Percentiles rank a stretch among this genome's conserved stretches.
Conservation (phyloP, 768 basidiomycete species). For the Serendipita indica region DNA sequence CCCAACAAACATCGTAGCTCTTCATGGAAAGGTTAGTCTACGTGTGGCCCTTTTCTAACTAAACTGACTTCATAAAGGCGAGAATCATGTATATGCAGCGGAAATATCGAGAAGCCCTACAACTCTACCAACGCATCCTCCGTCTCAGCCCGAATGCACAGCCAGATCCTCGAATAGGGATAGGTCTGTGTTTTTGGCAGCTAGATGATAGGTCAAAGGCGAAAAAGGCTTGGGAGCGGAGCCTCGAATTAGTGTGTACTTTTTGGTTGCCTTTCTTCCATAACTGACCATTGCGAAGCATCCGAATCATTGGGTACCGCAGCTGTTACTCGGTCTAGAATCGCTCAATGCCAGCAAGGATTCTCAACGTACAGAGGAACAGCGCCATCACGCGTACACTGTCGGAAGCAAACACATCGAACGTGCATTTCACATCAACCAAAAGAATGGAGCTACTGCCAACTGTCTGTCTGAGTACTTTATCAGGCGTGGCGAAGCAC, state of each 20-base stretch:
- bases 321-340: slow-evolving; percentile 72
- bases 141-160: slow-evolving; percentile 58
- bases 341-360: slow-evolving; percentile 76
- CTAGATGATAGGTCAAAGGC: slow-evolving; percentile 73
- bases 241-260: slow-evolving; percentile 62
- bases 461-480: slow-evolving; percentile 73
- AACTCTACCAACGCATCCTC: slow-evolving; percentile 74
- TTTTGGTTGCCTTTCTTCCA: not conserved
- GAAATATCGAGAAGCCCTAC: slow-evolving; percentile 63
- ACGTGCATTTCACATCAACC: slow-evolving; percentile 20
- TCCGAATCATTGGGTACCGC: slow-evolving; percentile 61
- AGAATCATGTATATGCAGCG: slow-evolving; percentile 71
- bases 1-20: slow-evolving; percentile 75
- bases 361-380: slow-evolving; percentile 43
- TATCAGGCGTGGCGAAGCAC: slow-evolving; percentile 49
- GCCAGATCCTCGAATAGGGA: slow-evolving; percentile 91
- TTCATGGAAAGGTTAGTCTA: slow-evolving; percentile 61
- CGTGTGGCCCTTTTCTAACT: not conserved
- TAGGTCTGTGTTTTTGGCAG: slow-evolving; percentile 87
- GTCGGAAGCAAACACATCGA: slow-evolving; percentile 49
- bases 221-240: slow-evolving; percentile 79
- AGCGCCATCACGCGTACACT: slow-evolving; percentile 45
- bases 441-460: slow-evolving; percentile 61
- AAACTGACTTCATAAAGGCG: slow-evolving; percentile 34
- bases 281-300: slow-evolving; percentile 32